Conservation (phyloP, 805 yeast species). For the Ogataea dorogensis region DNA sequence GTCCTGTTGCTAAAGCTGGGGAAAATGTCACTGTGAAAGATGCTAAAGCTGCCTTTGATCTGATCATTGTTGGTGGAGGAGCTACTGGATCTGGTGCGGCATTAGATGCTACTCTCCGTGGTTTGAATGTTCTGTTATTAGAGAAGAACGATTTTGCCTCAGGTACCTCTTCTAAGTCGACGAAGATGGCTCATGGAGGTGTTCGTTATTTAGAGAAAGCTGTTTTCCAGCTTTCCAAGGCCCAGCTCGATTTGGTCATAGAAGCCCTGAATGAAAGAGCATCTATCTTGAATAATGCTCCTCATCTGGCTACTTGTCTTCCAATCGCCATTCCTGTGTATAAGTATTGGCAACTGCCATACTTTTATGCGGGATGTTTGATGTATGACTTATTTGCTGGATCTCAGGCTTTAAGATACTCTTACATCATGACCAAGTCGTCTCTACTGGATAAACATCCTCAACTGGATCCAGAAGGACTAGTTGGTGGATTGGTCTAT, state of each 20-base stretch:
- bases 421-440: constrained; percentile 67
- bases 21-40: constrained; percentile 24
- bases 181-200: constrained; percentile 98
- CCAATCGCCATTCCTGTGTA: constrained; percentile 97
- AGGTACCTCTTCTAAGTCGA: constrained; percentile 90
- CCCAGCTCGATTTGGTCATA: constrained; percentile 82
- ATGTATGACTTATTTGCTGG: constrained; percentile 94
- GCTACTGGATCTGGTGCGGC: constrained; percentile 96
- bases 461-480: constrained; percentile 70
- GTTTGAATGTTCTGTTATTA: constrained; percentile 80
- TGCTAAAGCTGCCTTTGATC: constrained; percentile 60
- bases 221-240: constrained; percentile 85
- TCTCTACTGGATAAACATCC: constrained; percentile 77
- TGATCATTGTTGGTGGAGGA: constrained; percentile 93
- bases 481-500: constrained; percentile 89
- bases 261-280: constrained; percentile 88
- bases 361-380: constrained; percentile 87
- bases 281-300: constrained; percentile 85
- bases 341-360: constrained; percentile 94
- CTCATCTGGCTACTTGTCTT: constrained; percentile 79
- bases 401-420: constrained; percentile 72
- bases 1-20: constrained; percentile 15
- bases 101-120: constrained; percentile 86
- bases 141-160: constrained; percentile 89
- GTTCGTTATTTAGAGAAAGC: constrained; percentile 95